Evolutionary conservation across 768 basidiomycete species (phyloP), one percentile per base, ranked within the genome.

Genomic region (Paxillus rubicundulus): DNA sequence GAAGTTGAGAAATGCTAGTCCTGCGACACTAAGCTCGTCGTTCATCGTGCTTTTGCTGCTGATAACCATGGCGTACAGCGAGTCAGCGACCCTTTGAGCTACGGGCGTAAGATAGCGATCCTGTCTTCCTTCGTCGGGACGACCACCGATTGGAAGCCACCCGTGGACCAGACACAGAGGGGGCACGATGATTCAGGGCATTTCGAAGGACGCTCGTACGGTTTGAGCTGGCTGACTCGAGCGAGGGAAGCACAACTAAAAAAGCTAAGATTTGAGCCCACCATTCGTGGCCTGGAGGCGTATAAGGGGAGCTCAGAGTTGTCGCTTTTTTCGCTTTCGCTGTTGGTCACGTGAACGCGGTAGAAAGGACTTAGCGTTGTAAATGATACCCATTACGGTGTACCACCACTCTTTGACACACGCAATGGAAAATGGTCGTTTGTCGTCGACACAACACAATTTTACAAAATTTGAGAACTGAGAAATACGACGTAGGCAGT

Each of bases 1-100:
- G 61, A 80, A 76, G 38, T 61, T 61, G 27, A 78, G 57, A 58
- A 84, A 71, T 16, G 76, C 70, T 9, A 81, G 82, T 2, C 85
- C 85, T 34, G 83, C 84, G 34, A 87, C 65, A 24, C 77, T 80
- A 52, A 69, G 78, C 28, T 72, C 71, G 50, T 83, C 80, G 28
- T 64, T 64, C 20, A 76, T 69, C 14, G 64, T 63, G 17, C 69
- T 53, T 54, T 69, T 70, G 58, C 67, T 69, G 57, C 59, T 72
- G 47, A 71, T 76, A 41, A 83, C 69, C 49, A 82, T 63, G 8
- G 78, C 75, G 65, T 80, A 87, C 9, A 79, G 77, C 5, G 75
- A 73, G 3, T 84, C 9, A 79, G 77, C 5, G 75, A 73, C 3
- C 84, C 84, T 49, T 56, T 57, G 13, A 82, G 50, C 3, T 71